Percentiles rank a stretch among this genome's conserved stretches.
Conservation (phyloP, 805 yeast species). For the Candida pseudoglaebosa region DNA sequence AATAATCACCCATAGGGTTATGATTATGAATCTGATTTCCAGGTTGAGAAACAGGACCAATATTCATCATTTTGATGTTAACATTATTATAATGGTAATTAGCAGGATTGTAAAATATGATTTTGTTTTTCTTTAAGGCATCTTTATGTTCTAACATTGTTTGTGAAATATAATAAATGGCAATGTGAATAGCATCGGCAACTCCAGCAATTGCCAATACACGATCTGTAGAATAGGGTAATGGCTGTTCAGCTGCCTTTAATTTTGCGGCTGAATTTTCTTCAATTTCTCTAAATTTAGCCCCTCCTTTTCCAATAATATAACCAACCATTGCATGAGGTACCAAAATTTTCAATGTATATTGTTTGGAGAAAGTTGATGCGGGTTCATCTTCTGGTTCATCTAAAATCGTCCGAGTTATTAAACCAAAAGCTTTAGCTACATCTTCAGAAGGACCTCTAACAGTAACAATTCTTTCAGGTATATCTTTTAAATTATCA, state of each 20-base stretch:
- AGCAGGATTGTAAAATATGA: slow-evolving; percentile 58
- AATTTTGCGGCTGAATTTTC: slow-evolving; percentile 75
- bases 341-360: slow-evolving; percentile 57
- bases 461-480: slow-evolving; percentile 71
- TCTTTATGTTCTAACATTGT: slow-evolving; percentile 61
- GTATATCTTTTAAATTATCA: slow-evolving; percentile 66
- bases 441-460: slow-evolving; percentile 74
- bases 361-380: slow-evolving; percentile 47
- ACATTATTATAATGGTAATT: slow-evolving; percentile 26
- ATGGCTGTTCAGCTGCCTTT: slow-evolving; percentile 65
- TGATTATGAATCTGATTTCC: slow-evolving; percentile 6
- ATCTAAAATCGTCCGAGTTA: slow-evolving; percentile 60
- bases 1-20: slow-evolving; percentile 19
- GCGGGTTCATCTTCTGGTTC: slow-evolving; percentile 67
- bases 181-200: slow-evolving; percentile 84
- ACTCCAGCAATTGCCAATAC: slow-evolving; percentile 69
- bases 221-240: slow-evolving; percentile 77
- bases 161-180: slow-evolving; percentile 69
- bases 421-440: slow-evolving; percentile 76
- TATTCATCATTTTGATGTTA: slow-evolving; percentile 13
- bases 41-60: slow-evolving; percentile 12
- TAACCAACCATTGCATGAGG: slow-evolving; percentile 81
- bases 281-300: slow-evolving; percentile 74
- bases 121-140: slow-evolving; percentile 47
- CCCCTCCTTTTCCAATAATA: slow-evolving; percentile 74